Base-by-base conservation (phyloP, 1,284 basidiomycete species). In the Kalmanozyma brasiliensis region DNA sequence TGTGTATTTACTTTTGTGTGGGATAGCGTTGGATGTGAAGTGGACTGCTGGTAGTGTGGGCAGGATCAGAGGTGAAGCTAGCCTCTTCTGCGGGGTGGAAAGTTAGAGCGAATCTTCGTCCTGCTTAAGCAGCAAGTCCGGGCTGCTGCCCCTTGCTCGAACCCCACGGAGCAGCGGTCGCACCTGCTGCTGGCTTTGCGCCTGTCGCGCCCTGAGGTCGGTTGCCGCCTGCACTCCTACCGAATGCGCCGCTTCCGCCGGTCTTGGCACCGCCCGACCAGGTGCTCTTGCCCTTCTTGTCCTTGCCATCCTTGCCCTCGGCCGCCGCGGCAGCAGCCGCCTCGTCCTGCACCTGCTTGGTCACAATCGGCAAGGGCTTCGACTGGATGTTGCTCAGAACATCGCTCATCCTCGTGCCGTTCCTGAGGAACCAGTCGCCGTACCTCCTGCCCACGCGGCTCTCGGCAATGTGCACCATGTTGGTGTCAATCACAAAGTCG, bases 391-490 rank as follows among this genome's bases (percentile, higher is more conserved):
- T 73, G 32, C 36, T 24, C 9, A 78, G 46, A 19, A 75, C 76
- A 33, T 80, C 73, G 49, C 70, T 52, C 77, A 80, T 79, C 9
- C 78, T 51, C 5, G 72, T 74, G 8, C 73, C 75, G 45, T 80
- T 78, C 70, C 93, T 89, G 84, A 97, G 93, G 85, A 97, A 97
- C 92, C 93, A 96, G 36, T 94, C 93, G 2, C 93, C 94, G 80
- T 92, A 97, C 52, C 93, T 89, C 46, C 94, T 85, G 20, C 94
- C 93, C 13, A 95, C 89, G 0, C 93, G 94, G 16, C 91, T 92
- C 83, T 98, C 94, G 16, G 92, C 90, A 76, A 98, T 93, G 78
- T 95, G 92, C 8, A 97, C 90, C 91, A 94, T 94, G 80, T 93
- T 91, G 84, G 91, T 91, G 71, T 95, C 90, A 75, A 98, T 94